A percentile compares a stretch with the other conserved stretches of the same genome.
Evolutionary conservation across 345 rosid genomes (phyloP).

Genomic region (Eutrema yunnanense): DNA sequence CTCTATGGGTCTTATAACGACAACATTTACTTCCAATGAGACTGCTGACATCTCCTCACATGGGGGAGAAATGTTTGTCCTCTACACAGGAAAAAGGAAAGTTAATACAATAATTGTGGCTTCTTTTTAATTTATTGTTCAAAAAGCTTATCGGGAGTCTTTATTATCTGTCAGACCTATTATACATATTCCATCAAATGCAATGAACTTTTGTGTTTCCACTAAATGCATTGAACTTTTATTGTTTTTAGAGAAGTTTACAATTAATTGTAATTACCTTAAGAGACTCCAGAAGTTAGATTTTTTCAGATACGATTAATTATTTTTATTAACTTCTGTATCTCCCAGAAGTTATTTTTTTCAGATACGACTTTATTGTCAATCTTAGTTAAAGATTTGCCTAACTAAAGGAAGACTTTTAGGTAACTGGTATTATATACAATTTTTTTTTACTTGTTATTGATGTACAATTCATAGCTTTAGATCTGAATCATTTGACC

Average conservation of each 20-base stretch:
- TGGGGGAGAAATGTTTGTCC: slow-evolving; percentile 35
- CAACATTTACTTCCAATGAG: slow-evolving; percentile 16
- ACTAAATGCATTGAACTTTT: slow-evolving; percentile 29
- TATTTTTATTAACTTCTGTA: neutral
- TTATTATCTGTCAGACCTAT: slow-evolving; percentile 12
- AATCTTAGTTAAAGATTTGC: neutral
- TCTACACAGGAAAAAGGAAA: neutral
- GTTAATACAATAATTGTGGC: neutral
- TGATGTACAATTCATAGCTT: neutral
- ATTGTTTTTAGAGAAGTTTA: neutral
- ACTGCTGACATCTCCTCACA: slow-evolving; percentile 36
- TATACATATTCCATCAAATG: slow-evolving; percentile 14
- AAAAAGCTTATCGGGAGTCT: slow-evolving; percentile 17
- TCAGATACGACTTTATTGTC: neutral
- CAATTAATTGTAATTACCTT: neutral
- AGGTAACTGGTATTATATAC: neutral
- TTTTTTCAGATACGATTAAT: neutral
- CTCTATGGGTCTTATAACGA: neutral
- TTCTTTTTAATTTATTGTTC: slow-evolving; percentile 4
- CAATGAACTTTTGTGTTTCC: slow-evolving; percentile 15
- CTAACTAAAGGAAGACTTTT: neutral
- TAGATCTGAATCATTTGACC: neutral
- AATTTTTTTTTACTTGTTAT: neutral
- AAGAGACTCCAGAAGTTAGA: neutral
- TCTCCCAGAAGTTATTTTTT: neutral